phyloP scores from a whole-genome alignment of 441 rosid genomes.

The Eruca vesicaria region DNA sequence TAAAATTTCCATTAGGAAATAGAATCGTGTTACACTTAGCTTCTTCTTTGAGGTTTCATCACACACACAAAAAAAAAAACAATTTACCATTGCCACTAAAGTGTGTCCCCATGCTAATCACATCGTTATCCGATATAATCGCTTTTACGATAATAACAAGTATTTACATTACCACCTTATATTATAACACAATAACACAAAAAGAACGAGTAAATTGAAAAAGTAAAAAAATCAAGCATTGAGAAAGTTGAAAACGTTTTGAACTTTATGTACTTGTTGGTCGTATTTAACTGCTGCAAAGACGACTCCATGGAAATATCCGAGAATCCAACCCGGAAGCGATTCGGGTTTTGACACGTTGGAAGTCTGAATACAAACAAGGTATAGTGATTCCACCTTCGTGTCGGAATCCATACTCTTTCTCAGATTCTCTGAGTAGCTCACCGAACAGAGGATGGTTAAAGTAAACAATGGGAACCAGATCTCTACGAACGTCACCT shows the following conservation, averaged over 20 bases:
- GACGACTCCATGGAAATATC: slow-evolving; percentile 43
- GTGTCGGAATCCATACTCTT: slow-evolving; percentile 72
- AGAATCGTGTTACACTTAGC: slow-evolving; percentile 26
- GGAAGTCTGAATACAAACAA: slow-evolving; percentile 74
- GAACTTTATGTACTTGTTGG: neutral
- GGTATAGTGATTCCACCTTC: slow-evolving; percentile 88
- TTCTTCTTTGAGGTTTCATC: slow-evolving; percentile 17
- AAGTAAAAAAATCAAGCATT: slow-evolving; percentile 17
- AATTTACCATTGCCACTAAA: slow-evolving; percentile 23
- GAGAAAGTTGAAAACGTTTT: neutral
- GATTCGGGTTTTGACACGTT: slow-evolving; percentile 67
- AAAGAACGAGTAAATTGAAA: slow-evolving; percentile 11
- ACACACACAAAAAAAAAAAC: no score
- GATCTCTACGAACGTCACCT: slow-evolving; percentile 64
- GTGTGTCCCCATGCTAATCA: slow-evolving; percentile 24
- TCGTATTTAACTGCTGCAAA: slow-evolving; percentile 31
- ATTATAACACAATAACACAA: neutral
- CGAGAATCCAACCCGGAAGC: slow-evolving; percentile 45
- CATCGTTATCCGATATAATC: slow-evolving; percentile 19
- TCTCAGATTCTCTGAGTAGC: slow-evolving; percentile 64
- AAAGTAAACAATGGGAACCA: slow-evolving; percentile 77
- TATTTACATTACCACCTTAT: slow-evolving; percentile 28
- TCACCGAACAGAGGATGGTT: slow-evolving; percentile 88
- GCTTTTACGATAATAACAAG: neutral
- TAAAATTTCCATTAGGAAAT: slow-evolving; percentile 10